Evolutionary conservation across 768 basidiomycete species (phyloP).

Genomic region (Obba rivulosa): DNA sequence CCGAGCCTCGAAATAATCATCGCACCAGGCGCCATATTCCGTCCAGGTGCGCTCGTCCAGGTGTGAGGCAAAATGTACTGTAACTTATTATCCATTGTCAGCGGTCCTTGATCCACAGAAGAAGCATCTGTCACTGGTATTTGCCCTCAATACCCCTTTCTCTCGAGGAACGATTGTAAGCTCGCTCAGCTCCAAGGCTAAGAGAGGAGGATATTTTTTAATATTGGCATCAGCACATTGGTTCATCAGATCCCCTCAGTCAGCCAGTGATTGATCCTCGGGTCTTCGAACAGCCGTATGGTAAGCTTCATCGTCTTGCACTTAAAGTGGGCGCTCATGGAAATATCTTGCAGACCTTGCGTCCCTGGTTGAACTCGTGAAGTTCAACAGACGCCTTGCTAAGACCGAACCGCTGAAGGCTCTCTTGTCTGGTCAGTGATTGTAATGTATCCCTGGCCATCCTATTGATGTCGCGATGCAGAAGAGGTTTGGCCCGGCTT

Average conservation of each 20-base stretch:
- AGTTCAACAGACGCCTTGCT: constrained; percentile 18
- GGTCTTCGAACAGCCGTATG: constrained; percentile 22
- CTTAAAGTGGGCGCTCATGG: not conserved
- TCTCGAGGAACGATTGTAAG: constrained; percentile 24
- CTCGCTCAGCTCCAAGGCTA: not conserved
- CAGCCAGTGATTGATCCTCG: constrained; percentile 23
- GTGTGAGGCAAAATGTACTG: too few relatives aligned
- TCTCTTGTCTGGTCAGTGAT: constrained; percentile 6
- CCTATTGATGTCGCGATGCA: not conserved
- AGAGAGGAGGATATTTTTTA: not conserved
- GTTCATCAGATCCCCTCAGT: constrained; percentile 16
- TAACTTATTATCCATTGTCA: too few relatives aligned
- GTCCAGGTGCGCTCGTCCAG: constrained; percentile 1
- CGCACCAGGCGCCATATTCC: not conserved
- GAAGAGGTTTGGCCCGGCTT: constrained; percentile 27
- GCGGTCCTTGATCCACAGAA: too few relatives aligned
- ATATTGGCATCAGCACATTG: constrained; percentile 12
- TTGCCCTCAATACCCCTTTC: constrained; percentile 21
- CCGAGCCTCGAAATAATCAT: constrained; percentile 10
- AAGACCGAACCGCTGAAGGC: constrained; percentile 16
- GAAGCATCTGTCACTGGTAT: too few relatives aligned
- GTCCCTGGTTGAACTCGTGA: constrained; percentile 17
- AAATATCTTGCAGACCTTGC: constrained; percentile 11
- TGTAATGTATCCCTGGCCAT: too few relatives aligned
- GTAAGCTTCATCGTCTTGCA: constrained; percentile 4